A percentile compares a stretch with the other conserved stretches of the same genome.
Conservation (phyloP, 2,329 filamentous ascomycete genomes). For the Beauveria caledonica region DNA sequence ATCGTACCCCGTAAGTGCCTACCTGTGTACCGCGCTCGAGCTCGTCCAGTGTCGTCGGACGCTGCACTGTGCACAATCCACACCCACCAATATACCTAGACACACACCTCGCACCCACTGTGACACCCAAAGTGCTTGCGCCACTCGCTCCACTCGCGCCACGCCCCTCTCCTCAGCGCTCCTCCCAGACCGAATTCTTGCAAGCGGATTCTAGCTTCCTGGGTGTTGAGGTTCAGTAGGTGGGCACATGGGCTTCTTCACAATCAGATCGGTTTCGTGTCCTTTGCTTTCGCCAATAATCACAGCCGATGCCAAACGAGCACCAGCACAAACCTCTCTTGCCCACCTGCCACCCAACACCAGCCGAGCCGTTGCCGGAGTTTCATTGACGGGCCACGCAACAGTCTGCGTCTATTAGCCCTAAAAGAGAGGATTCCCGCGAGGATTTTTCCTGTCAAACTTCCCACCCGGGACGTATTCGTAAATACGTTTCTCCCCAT, state of each 20-base stretch:
- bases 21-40: not conserved
- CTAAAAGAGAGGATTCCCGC: no score
- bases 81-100: no score
- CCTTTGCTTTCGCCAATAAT: not conserved
- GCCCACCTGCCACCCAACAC: not conserved
- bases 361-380: not conserved
- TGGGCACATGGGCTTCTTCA: not conserved
- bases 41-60: not conserved
- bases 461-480: no score
- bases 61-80: no score
- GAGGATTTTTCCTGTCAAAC: no score
- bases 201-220: not conserved
- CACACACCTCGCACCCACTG: not conserved
- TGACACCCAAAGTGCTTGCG: not conserved
- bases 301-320: not conserved
- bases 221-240: not conserved
- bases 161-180: not conserved
- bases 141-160: not conserved
- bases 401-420: no score
- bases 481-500: no score
- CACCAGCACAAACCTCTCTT: not conserved
- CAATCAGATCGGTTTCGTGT: not conserved
- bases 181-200: no score
- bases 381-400: not conserved
- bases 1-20: no score